A percentile compares a stretch with the other conserved stretches of the same genome.
phyloP scores from a whole-genome alignment of 805 yeast genomes.

The Metschnikowia hibisci region DNA sequence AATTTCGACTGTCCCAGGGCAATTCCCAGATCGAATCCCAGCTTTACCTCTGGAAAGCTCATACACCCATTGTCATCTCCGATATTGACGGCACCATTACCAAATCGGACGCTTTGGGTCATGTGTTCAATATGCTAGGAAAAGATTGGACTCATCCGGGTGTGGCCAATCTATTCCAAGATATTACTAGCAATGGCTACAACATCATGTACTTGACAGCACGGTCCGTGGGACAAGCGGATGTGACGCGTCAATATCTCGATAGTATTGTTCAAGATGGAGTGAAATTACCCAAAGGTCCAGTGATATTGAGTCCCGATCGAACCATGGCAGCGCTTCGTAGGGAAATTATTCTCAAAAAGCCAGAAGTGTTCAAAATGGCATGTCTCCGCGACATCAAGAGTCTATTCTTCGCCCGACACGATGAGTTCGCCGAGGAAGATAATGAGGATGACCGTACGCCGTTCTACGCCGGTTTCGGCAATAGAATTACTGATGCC shows the following conservation, averaged over 20 bases:
- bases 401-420: constrained; percentile 50
- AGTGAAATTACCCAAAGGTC: constrained; percentile 74
- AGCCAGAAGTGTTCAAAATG: constrained; percentile 98
- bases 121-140: constrained; percentile 88
- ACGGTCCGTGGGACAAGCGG: constrained; percentile 93
- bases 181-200: constrained; percentile 82
- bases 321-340: constrained; percentile 91
- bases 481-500: constrained; percentile 95
- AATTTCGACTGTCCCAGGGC: constrained; percentile 79
- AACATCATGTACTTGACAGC: constrained; percentile 93
- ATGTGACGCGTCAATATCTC: constrained; percentile 80
- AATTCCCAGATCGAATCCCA: constrained; percentile 71
- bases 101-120: constrained; percentile 96
- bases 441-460: constrained; percentile 47
- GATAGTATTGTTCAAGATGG: constrained; percentile 70
- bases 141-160: constrained; percentile 98
- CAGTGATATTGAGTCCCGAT: constrained; percentile 93
- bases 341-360: constrained; percentile 87
- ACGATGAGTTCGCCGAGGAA: constrained; percentile 6
- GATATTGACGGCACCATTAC: constrained; percentile 98
- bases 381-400: constrained; percentile 88
- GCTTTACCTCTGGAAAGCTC: constrained; percentile 77
- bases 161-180: constrained; percentile 87
- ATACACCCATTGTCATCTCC: constrained; percentile 87
- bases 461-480: constrained; percentile 97